Evolutionary conservation across 2,329 filamentous ascomycete genomes (phyloP), one percentile per base, ranked within the genome.

Genomic region (Cryphonectria japonica): DNA sequence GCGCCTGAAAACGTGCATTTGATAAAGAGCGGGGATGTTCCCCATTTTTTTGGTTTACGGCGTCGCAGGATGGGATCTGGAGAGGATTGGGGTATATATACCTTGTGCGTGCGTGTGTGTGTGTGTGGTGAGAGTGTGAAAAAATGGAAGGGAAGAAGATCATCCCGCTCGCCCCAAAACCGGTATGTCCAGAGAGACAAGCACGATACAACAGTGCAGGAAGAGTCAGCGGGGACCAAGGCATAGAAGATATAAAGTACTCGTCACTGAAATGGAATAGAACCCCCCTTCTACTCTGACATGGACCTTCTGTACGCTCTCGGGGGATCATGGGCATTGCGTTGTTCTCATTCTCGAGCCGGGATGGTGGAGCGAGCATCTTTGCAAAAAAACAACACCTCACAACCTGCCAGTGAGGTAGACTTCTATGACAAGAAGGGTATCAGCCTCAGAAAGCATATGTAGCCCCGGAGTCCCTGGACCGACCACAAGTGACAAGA

Each of bases 181-280:
- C 39, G 19, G 66, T 65, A 52, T 60, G 59, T 65, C 16, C 32
- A 54, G 69, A 52, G 52, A 52, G 67, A 46, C 26, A 39, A 59
- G 54, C 54, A 59, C 29, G n/a, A 62, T 13, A 19, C 54, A 60
- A n/a, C 39, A 60, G 34, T 67, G n/a, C 37, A 11, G 66, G 66
- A 50, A n/a, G 52, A 46, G 54, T 37, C 34, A 43, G 34, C 39
- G 50, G 39, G 41, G 54, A 66, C 29, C 62, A 63, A 46, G 54
- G 60, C 52, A 64, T 72, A 72, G 65, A 72, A 41, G 54, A 71
- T 26, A 43, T 7, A 50, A 50, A 50, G 22, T 50, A 69, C 50
- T 68, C 67, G 32, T 61, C 52, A 73, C 37, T 19, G 61, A 68
- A 70, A 72, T 67, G 29, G 54, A 60, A 70, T 70, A 73, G 67